These are phyloP conservation scores for Yarrowia sp. DNA, from an alignment of 805 yeast species.

Conservation along the genomic window DNA sequence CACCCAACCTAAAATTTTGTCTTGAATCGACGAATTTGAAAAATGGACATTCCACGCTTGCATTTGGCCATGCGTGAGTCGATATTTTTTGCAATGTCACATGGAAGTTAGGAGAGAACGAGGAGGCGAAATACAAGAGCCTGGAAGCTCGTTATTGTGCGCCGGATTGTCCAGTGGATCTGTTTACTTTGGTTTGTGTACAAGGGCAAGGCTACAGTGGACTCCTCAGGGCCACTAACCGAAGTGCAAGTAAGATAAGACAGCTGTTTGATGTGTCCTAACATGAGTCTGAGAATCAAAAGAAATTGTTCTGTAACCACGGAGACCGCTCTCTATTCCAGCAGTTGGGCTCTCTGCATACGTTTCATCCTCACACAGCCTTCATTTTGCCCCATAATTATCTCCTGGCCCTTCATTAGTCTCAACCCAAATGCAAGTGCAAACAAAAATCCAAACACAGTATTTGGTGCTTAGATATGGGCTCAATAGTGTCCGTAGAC, in stretches of 20 bases:
- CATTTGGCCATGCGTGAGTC: neutral
- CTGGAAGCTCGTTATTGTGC: no score
- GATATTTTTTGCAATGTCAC: slow-evolving; percentile 5
- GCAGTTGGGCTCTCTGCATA: no score
- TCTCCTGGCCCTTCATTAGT: slow-evolving; percentile 1
- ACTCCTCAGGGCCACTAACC: neutral
- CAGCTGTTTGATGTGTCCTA: no score
- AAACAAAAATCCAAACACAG: neutral
- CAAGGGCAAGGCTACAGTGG: neutral
- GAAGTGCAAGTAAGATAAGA: no score
- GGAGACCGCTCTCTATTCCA: no score
- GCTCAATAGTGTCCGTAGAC: neutral
- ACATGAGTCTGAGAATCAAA: no score
- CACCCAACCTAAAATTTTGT: neutral
- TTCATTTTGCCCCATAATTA: neutral
- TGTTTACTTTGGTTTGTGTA: neutral
- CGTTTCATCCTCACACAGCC: neutral
- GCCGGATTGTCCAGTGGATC: no score
- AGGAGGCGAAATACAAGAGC: no score
- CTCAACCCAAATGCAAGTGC: neutral
- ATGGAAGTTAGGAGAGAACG: no score
- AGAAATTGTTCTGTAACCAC: no score
- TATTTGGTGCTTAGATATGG: neutral
- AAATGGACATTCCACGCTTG: slow-evolving; percentile 8
- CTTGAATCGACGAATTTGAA: neutral